These are phyloP conservation scores for Earliella scabrosa DNA, from an alignment of 1,284 basidiomycete genomes.

Conservation along the genomic window DNA sequence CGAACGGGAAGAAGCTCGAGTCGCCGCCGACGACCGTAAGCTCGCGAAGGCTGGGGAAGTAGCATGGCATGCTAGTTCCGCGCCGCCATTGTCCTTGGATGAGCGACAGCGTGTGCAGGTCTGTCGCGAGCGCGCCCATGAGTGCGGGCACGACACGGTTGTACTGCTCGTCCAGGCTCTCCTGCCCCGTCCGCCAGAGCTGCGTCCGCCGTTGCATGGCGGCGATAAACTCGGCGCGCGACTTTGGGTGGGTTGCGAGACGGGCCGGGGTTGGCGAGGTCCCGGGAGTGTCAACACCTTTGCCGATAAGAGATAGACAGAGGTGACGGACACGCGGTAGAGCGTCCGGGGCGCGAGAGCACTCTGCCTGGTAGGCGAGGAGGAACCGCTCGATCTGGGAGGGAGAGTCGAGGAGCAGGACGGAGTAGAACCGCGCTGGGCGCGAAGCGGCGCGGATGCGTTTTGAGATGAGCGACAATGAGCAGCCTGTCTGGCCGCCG, in stretches of 20 bases:
- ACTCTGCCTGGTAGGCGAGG: constrained; percentile 16
- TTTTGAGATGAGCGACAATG: constrained; percentile 21
- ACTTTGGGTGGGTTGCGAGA: constrained; percentile 1
- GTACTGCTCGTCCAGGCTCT: constrained; percentile 17
- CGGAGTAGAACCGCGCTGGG: constrained; percentile 22
- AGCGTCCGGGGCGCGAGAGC: constrained; percentile 11
- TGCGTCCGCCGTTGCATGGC: constrained; percentile 11
- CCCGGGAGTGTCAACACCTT: not conserved
- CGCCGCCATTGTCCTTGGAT: constrained; percentile 17
- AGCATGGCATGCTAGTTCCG: not conserved
- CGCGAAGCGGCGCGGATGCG: constrained; percentile 21
- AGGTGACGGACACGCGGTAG: constrained; percentile 23
- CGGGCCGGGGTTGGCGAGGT: not conserved
- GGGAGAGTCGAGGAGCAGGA: constrained; percentile 18
- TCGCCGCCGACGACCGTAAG: constrained; percentile 17
- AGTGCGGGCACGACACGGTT: constrained; percentile 13
- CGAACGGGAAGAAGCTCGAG: constrained; percentile 17
- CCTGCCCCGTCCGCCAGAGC: constrained; percentile 15
- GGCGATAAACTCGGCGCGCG: constrained; percentile 16
- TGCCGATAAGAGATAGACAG: constrained; percentile 21
- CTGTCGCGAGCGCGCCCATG: constrained; percentile 12
- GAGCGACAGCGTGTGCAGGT: constrained; percentile 13
- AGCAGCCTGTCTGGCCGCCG: constrained; percentile 19
- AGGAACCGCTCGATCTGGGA: constrained; percentile 20
- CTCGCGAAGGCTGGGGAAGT: constrained; percentile 16